Evolutionary conservation across 441 rosid genomes (phyloP).

Genomic region (Pelargonium cotyledonis): DNA sequence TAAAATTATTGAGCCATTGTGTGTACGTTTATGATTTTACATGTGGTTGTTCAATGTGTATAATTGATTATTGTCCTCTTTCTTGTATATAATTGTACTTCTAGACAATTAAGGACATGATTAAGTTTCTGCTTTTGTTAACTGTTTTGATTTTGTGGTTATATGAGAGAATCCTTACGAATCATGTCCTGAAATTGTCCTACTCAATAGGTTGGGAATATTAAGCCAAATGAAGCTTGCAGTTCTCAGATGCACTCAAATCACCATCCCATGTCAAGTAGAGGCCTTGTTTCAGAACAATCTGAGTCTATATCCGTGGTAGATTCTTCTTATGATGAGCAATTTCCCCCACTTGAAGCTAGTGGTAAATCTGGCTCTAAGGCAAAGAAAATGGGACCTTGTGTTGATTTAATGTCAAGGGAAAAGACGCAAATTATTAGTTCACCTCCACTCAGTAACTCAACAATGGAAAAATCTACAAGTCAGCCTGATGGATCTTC

Average conservation of each 20-base stretch:
- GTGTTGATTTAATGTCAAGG: slow-evolving; percentile 19
- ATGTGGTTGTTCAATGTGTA: no score
- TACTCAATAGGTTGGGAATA: background rate
- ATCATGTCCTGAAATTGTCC: background rate
- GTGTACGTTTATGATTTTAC: no score
- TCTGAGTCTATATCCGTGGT: background rate
- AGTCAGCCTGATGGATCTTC: slow-evolving; percentile 15
- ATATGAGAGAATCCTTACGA: background rate
- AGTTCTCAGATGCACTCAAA: background rate
- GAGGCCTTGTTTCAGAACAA: background rate
- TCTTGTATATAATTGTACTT: background rate
- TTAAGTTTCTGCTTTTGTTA: no score
- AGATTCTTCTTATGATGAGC: slow-evolving; percentile 4
- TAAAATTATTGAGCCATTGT: background rate
- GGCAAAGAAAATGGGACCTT: slow-evolving; percentile 10
- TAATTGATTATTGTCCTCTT: background rate
- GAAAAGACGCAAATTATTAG: background rate
- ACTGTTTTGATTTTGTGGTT: background rate
- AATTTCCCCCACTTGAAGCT: slow-evolving; percentile 14
- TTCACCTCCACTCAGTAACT: slow-evolving; percentile 8
- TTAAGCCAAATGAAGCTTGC: background rate
- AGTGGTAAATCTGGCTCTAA: slow-evolving; percentile 10
- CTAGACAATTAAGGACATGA: no score
- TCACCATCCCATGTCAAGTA: no score
- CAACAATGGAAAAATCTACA: background rate